Evolutionary conservation across 768 basidiomycete genomes (phyloP), one percentile per base, ranked within the genome.

Genomic region (Holtermanniella nyarrowii): DNA sequence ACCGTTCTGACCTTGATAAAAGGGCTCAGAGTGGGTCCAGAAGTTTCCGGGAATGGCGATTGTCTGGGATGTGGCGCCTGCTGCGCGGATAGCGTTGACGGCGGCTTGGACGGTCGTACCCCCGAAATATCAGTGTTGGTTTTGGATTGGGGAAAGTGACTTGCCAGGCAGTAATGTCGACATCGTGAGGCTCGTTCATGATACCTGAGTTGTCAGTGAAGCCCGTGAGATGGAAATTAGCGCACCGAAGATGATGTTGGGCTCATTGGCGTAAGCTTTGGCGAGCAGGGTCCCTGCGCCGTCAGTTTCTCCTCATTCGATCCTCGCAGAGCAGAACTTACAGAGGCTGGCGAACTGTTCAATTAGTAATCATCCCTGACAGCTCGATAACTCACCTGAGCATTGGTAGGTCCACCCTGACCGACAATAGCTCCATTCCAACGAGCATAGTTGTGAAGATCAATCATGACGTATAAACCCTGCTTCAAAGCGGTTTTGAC

Each of bases 131-230:
- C 53, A 59, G 79, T 77, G 52, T 74, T 62, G 7, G 78, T 77
- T 4, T 63, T 26, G 26, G 20, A 20, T 5, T 3, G 0, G 5
- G 14, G 2, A 22, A 20, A 25, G 43, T 3, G 5, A 61, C 61
- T 10, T 65, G 73, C 50, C 60, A 65, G 16, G 47, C 43, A 5
- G 22, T 24, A 46, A 75, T 58, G 54, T 74, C 65, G 26, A 77
- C 54, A 60, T 82, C 78, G 55, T 82, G 80, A 3, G 81, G 80
- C 56, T 82, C 81, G 55, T 82, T 82, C 80, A 82, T 80, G 54
- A 75, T 55, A n/a, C 65, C 26, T 39, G 20, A n/a, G n/a, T n/a
- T n/a, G n/a, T n/a, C n/a, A n/a, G 42, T 4, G 22, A n/a, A 40
- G n/a, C 16, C 7, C 21, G 22, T 16, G 49, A n/a, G 16, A 46